Evolutionary conservation across 179 eudicot species (phyloP).

Genomic region (Camellia oleifera): DNA sequence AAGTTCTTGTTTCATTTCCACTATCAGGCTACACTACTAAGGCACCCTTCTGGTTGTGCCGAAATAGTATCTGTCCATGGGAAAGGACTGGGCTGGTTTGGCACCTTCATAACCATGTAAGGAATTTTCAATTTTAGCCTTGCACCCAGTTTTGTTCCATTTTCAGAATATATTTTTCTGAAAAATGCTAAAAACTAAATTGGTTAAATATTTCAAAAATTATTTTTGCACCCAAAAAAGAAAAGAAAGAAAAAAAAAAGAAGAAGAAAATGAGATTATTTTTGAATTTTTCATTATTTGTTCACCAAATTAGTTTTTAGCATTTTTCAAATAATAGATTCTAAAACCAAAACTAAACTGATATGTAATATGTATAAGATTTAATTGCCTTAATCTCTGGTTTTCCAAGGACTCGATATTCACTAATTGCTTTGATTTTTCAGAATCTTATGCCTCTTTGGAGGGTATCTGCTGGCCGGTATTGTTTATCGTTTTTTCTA

Average conservation of each 20-base stretch:
- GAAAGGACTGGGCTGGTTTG: constrained; percentile 83
- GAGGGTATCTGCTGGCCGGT: constrained; percentile 70
- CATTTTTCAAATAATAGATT: no score
- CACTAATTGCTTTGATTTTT: constrained; percentile 21
- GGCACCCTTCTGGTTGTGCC: constrained; percentile 95
- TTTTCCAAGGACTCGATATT: not conserved
- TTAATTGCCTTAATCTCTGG: constrained; percentile 5
- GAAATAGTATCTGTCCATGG: constrained; percentile 42
- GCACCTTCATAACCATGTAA: constrained; percentile 62
- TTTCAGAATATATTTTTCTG: no score
- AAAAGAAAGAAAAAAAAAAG: no score
- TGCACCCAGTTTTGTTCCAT: not conserved
- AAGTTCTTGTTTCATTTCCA: constrained; percentile 8
- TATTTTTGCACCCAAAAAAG: no score
- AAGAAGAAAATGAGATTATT: no score
- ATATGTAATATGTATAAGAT: not conserved
- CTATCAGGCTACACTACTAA: constrained; percentile 65
- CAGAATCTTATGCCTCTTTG: constrained; percentile 68
- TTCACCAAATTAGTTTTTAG: no score
- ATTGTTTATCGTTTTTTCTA: constrained; percentile 64
- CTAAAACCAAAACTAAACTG: no score
- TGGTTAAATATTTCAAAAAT: no score
- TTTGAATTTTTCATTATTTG: no score
- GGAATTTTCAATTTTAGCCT: constrained; percentile 19
- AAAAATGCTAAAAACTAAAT: no score